These are phyloP conservation scores for Oxalis stricta DNA, from an alignment of 441 rosid species.

Conservation along the genomic window DNA sequence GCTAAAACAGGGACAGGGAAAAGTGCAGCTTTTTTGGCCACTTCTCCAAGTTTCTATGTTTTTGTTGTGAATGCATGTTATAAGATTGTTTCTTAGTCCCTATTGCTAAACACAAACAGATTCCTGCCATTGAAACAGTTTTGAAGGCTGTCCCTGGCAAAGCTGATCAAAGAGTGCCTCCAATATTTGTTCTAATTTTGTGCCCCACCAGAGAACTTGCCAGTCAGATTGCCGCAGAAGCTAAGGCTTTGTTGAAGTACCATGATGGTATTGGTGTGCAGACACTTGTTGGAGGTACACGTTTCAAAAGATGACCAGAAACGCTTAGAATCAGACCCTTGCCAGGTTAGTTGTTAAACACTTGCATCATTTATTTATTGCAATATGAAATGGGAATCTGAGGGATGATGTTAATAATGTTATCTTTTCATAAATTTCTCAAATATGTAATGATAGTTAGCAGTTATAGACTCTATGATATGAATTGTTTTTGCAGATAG, in stretches of 20 bases:
- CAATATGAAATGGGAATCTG: too few relatives aligned
- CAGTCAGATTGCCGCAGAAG: conserved; percentile 91
- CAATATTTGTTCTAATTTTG: conserved; percentile 56
- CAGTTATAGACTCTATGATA: too few relatives aligned
- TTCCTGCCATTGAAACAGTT: conserved; percentile 98
- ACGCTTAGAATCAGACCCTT: conserved; percentile 70
- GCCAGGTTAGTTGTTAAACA: conserved; percentile 52
- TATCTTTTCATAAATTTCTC: too few relatives aligned
- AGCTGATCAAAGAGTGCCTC: conserved; percentile 30
- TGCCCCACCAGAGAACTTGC: conserved; percentile 96
- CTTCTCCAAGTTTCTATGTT: conserved; percentile 9
- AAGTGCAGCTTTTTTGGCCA: conserved; percentile 90
- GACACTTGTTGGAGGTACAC: conserved; percentile 77
- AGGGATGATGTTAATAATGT: too few relatives aligned
- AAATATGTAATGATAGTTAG: too few relatives aligned
- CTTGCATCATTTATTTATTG: conserved; percentile 2
- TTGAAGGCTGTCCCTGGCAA: conserved; percentile 37
- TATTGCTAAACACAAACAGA: conserved; percentile 60
- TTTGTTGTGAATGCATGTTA: conserved; percentile 9
- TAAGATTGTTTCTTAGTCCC: conserved; percentile 17
- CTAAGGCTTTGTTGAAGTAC: conserved; percentile 69
- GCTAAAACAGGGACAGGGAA: conserved; percentile 94
- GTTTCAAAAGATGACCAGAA: conserved; percentile 83
- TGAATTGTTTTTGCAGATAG: conserved; percentile 40
- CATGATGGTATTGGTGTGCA: conserved; percentile 74